A percentile compares a stretch with the other conserved stretches of the same genome.
Conservation (phyloP, 2,329 filamentous ascomycete genomes). For the Exophiala calicioides region DNA sequence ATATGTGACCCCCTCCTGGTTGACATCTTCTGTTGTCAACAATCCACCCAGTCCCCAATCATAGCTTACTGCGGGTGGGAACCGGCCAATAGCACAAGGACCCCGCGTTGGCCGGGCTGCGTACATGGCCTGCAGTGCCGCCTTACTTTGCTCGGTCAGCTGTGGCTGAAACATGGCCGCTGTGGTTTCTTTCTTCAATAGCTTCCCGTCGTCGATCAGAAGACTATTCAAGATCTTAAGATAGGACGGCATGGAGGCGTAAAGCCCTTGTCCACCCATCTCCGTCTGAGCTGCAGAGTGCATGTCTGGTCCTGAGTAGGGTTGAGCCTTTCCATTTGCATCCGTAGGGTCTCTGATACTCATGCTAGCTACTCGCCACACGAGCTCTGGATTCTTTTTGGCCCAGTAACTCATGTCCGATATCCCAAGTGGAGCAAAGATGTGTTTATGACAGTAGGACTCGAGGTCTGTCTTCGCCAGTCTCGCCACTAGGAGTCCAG, state of each 20-base stretch:
- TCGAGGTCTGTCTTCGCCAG: conserved; percentile 46
- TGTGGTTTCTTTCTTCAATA: conserved; percentile 27
- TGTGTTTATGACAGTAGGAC: conserved; percentile 45
- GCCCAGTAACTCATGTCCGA: conserved; percentile 46
- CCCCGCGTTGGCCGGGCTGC: conserved; percentile 11
- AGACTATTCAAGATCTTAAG: conserved; percentile 35
- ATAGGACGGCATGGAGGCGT: conserved; percentile 35
- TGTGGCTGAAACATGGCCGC: conserved; percentile 35
- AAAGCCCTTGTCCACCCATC: conserved; percentile 47
- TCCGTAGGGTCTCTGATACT: conserved; percentile 44
- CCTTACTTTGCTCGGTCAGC: conserved; percentile 32
- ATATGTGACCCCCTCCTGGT: no score
- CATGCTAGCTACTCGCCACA: conserved; percentile 40
- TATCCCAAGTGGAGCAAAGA: conserved; percentile 49
- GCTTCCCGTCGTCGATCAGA: conserved; percentile 33
- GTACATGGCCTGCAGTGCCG: conserved; percentile 34
- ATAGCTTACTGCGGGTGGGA: conserved; percentile 35
- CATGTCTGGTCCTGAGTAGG: conserved; percentile 4
- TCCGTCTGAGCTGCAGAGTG: conserved; percentile 6
- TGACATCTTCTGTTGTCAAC: no score
- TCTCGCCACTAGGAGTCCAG: conserved; percentile 52
- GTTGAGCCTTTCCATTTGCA: not conserved
- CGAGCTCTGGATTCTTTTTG: conserved; percentile 39
- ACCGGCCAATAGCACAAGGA: conserved; percentile 34
- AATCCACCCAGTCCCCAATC: conserved; percentile 47